Conservation (phyloP, 306 rosid genomes). For the Vigna hirtella region DNA sequence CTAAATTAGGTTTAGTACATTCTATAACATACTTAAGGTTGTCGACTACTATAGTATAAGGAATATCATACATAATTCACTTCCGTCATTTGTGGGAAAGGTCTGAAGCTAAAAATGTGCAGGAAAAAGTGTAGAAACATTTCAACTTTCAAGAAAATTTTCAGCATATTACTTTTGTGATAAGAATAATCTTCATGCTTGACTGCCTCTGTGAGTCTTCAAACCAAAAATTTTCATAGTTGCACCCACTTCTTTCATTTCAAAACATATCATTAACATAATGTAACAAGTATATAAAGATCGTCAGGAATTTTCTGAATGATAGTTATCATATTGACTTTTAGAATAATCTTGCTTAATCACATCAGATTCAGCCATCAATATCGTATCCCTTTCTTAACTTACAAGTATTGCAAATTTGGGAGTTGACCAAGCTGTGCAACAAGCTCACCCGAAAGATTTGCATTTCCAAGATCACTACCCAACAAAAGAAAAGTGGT, state of each 20-base stretch:
- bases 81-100: neutral
- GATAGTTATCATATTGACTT: neutral
- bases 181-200: neutral
- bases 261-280: conserved; percentile 13
- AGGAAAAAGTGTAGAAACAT: neutral
- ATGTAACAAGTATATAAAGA: neutral
- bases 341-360: neutral
- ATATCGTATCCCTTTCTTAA: conserved; percentile 3
- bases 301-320: neutral
- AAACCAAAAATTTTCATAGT: neutral
- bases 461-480: conserved; percentile 88
- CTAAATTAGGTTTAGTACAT: neutral
- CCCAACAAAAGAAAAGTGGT: neutral
- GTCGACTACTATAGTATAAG: neutral
- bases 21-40: neutral
- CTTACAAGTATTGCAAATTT: conserved; percentile 83
- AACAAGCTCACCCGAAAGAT: conserved; percentile 71
- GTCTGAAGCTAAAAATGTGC: neutral
- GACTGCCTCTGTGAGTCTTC: neutral
- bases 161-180: neutral
- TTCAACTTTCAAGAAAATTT: neutral
- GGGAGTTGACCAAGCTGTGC: conserved; percentile 66
- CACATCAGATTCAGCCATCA: neutral
- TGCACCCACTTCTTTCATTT: neutral
- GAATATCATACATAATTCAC: neutral